Percentiles rank a stretch among this genome's conserved stretches.
Conservation (phyloP, 2,329 filamentous ascomycete genomes). For the Fusarium kyushuense region DNA sequence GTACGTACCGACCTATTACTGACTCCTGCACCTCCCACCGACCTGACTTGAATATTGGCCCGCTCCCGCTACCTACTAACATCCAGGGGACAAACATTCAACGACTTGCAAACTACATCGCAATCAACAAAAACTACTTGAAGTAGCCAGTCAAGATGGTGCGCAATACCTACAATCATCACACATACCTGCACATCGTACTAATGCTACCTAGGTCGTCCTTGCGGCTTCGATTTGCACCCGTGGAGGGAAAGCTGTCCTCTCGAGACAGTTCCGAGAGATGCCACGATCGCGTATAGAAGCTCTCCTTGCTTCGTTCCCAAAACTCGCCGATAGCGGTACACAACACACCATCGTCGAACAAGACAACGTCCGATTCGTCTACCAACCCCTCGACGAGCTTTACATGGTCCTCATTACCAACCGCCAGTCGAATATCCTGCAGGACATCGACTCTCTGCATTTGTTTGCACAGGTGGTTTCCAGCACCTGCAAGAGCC, state of each 20-base stretch:
- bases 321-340: constrained; percentile 94
- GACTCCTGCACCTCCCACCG: constrained; percentile 42
- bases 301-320: constrained; percentile 94
- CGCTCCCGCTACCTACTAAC: constrained; percentile 47
- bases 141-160: constrained; percentile 56
- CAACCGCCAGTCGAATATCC: constrained; percentile 98
- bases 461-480: constrained; percentile 98
- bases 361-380: constrained; percentile 99
- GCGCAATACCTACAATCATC: constrained; percentile 35
- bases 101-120: constrained; percentile 38
- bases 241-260: constrained; percentile 95
- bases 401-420: constrained; percentile 99
- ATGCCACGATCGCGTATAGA: constrained; percentile 98
- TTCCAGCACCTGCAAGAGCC: constrained; percentile 92
- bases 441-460: constrained; percentile 98
- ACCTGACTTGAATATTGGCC: constrained; percentile 49
- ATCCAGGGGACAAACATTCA: constrained; percentile 46
- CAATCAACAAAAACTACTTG: constrained; percentile 37
- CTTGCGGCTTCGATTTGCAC: constrained; percentile 99
- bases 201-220: constrained; percentile 77
- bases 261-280: constrained; percentile 97
- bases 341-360: constrained; percentile 99
- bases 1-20: constrained; percentile 42
- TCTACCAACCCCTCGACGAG: constrained; percentile 98
- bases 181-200: constrained; percentile 3